These are phyloP conservation scores for Colletotrichum graminicola DNA, from an alignment of 2,329 filamentous ascomycete genomes.

Conservation along the genomic window DNA sequence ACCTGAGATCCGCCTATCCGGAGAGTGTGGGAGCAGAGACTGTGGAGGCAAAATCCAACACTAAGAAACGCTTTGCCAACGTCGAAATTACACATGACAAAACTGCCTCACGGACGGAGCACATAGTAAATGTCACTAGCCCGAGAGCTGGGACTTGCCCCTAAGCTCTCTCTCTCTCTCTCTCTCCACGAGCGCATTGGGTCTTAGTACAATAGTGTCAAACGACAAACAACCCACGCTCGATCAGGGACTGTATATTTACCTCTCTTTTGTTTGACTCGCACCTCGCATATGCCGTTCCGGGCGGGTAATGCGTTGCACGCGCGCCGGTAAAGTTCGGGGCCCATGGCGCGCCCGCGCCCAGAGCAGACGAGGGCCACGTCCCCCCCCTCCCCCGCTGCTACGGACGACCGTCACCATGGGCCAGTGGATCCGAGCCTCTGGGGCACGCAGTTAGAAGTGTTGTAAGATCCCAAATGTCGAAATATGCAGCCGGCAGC, in stretches of 20 bases:
- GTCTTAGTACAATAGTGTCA: background rate
- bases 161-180: background rate
- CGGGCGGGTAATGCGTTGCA: constrained; percentile 12
- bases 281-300: constrained; percentile 2
- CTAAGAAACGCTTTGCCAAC: constrained; percentile 1
- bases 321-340: constrained; percentile 39
- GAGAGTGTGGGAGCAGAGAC: constrained; percentile 12
- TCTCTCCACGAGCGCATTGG: background rate
- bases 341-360: constrained; percentile 18
- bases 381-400: background rate
- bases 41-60: background rate
- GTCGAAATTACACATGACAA: constrained; percentile 5
- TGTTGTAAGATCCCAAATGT: background rate
- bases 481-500: background rate
- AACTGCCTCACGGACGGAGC: background rate
- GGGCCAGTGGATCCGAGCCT: constrained; percentile 4
- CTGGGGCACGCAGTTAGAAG: background rate
- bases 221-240: background rate
- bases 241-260: background rate
- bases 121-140: background rate
- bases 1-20: constrained; percentile 18
- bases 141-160: background rate
- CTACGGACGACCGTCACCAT: constrained; percentile 20
- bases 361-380: constrained; percentile 8
- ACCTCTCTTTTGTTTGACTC: background rate